These are phyloP conservation scores for Microbotryum intermedium DNA, from an alignment of 1,284 basidiomycete genomes.

Conservation along the genomic window DNA sequence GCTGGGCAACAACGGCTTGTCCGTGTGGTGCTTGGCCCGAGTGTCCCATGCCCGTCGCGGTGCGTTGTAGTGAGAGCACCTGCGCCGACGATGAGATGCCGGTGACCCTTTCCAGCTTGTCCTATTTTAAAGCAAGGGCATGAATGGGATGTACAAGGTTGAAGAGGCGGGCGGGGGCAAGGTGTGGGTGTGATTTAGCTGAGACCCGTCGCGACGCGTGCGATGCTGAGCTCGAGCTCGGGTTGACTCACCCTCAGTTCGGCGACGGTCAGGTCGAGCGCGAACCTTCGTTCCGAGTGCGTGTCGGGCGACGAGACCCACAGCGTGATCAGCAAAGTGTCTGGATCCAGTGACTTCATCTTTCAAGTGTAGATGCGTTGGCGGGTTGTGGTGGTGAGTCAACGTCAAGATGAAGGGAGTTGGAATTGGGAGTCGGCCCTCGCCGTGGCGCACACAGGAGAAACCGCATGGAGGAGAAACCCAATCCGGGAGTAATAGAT, in stretches of 20 bases:
- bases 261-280: conserved; percentile 59
- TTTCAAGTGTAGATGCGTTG: no score
- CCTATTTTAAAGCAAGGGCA: conserved; percentile 43
- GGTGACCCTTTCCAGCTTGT: conserved; percentile 81
- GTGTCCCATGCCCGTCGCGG: conserved; percentile 27
- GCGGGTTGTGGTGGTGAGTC: no score
- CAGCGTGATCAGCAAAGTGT: conserved; percentile 48
- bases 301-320: conserved; percentile 80
- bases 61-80: conserved; percentile 53
- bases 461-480: no score
- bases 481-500: no score
- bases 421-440: no score
- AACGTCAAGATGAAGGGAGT: no score
- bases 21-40: conserved; percentile 47
- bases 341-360: neutral
- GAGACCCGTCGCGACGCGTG: neutral
- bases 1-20: conserved; percentile 46
- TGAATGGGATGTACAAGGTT: no score
- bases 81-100: conserved; percentile 72
- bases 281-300: conserved; percentile 71
- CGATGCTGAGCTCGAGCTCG: conserved; percentile 8
- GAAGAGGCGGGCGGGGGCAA: neutral
- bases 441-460: no score
- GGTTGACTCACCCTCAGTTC: conserved; percentile 60
- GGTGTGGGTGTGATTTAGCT: neutral